Evolutionary conservation across 2,329 filamentous ascomycete species (phyloP).

Genomic region (Colletotrichum godetiae): DNA sequence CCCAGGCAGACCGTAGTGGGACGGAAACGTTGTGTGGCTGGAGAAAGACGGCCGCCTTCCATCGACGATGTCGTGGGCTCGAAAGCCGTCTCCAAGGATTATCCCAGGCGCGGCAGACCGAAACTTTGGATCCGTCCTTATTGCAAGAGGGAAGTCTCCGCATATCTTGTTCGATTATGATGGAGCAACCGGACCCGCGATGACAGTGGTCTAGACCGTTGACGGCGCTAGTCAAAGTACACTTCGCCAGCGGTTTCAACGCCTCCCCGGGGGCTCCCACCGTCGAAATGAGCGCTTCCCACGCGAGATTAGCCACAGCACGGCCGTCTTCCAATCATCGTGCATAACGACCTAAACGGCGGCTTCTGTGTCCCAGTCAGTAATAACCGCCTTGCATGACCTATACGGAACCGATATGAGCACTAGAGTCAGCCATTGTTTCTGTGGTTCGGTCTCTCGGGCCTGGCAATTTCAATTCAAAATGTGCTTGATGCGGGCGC

Average conservation of each 20-base stretch:
- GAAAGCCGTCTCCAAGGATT: background rate
- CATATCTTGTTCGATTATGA: background rate
- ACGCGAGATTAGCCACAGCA: constrained; percentile 35
- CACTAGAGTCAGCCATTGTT: background rate
- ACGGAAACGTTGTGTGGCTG: constrained; percentile 9
- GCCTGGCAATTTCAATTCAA: background rate
- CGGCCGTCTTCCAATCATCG: constrained; percentile 17
- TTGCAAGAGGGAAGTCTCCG: background rate
- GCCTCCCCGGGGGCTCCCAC: constrained; percentile 17
- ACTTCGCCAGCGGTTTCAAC: constrained; percentile 13
- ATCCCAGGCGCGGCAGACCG: background rate
- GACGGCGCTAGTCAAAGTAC: constrained; percentile 6
- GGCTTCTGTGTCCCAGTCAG: background rate
- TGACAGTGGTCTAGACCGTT: constrained; percentile 7
- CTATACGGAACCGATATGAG: constrained; percentile 7
- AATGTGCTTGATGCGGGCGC: background rate
- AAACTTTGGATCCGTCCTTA: constrained; percentile 7
- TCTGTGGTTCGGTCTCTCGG: background rate
- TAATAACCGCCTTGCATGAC: constrained; percentile 3
- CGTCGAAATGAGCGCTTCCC: constrained; percentile 28
- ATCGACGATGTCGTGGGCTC: background rate
- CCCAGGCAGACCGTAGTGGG: background rate
- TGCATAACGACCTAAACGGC: background rate
- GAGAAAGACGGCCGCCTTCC: background rate
- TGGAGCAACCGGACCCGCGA: background rate